Conservation (phyloP, 2,329 filamentous ascomycete genomes). For the Sphaerulina populicola region DNA sequence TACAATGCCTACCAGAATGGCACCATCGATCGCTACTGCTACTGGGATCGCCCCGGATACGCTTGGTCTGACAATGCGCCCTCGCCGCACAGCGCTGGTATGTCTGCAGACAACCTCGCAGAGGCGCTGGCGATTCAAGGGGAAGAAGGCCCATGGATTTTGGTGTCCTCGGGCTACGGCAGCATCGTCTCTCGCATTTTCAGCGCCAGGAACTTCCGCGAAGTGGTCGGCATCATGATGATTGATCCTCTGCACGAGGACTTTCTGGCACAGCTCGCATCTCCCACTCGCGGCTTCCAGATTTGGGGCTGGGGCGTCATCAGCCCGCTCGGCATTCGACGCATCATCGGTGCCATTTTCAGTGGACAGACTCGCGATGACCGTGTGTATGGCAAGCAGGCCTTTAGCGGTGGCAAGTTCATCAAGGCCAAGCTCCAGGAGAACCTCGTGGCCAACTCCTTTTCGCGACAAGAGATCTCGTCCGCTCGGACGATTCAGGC, state of each 20-base stretch:
- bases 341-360: constrained; percentile 72
- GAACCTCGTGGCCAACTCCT: constrained; percentile 73
- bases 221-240: constrained; percentile 70
- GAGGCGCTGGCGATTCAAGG: constrained; percentile 73
- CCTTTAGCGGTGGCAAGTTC: constrained; percentile 71
- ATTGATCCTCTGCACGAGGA: constrained; percentile 88
- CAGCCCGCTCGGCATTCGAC: constrained; percentile 77
- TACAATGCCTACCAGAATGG: constrained; percentile 68
- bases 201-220: constrained; percentile 66
- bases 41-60: constrained; percentile 84
- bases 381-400: constrained; percentile 70
- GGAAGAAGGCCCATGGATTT: constrained; percentile 80
- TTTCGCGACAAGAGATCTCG: constrained; percentile 73
- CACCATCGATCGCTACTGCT: constrained; percentile 82
- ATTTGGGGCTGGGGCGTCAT: constrained; percentile 82
- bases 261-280: constrained; percentile 59
- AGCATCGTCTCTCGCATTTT: constrained; percentile 88
- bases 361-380: constrained; percentile 71
- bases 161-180: constrained; percentile 78
- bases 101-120: constrained; percentile 80
- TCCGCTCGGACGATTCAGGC: constrained; percentile 73
- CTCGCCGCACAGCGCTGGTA: constrained; percentile 84
- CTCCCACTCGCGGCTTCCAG: constrained; percentile 64
- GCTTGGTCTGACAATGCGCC: constrained; percentile 87
- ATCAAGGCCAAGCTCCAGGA: constrained; percentile 92